phyloP scores from a whole-genome alignment of 192 early-diverging fungal genomes.

The Umbelopsis vinacea region DNA sequence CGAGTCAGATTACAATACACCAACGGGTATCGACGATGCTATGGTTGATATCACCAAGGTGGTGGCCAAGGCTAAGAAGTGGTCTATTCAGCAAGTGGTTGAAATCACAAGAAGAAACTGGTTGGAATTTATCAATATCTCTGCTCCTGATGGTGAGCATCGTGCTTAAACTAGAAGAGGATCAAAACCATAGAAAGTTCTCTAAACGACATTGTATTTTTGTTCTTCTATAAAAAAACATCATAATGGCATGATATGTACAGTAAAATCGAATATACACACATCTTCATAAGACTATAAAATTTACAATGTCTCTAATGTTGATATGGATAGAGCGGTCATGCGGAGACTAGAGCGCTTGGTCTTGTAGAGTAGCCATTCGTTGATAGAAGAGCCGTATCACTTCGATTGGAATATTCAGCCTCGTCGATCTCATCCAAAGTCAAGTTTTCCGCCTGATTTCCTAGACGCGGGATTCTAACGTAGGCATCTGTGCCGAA shows the following conservation, averaged over 20 bases:
- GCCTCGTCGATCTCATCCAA: conserved; percentile 24
- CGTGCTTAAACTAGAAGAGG: neutral
- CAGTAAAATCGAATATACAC: neutral
- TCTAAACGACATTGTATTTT: neutral
- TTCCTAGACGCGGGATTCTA: conserved; percentile 76
- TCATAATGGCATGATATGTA: neutral
- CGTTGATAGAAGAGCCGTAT: neutral
- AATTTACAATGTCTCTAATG: conserved; percentile 13
- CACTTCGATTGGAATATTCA: neutral
- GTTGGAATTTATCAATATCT: conserved; percentile 15
- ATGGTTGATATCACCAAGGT: conserved; percentile 57
- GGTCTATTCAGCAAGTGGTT: conserved; percentile 47
- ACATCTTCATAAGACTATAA: neutral
- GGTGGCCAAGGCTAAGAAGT: conserved; percentile 62
- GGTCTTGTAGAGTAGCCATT: conserved; percentile 16
- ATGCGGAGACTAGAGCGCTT: conserved; percentile 9
- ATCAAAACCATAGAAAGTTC: neutral
- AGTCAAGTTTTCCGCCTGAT: conserved; percentile 58
- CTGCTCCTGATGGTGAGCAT: neutral
- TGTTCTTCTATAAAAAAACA: neutral
- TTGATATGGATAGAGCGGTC: neutral
- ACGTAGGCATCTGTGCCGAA: conserved; percentile 95
- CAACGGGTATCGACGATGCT: conserved; percentile 52
- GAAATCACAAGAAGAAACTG: neutral
- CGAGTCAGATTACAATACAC: conserved; percentile 80